Percentiles rank a stretch among this genome's conserved stretches.
These are phyloP conservation scores for Thermothelomyces thermophilus DNA, from an alignment of 2,329 filamentous ascomycete species.

Conservation along the genomic window DNA sequence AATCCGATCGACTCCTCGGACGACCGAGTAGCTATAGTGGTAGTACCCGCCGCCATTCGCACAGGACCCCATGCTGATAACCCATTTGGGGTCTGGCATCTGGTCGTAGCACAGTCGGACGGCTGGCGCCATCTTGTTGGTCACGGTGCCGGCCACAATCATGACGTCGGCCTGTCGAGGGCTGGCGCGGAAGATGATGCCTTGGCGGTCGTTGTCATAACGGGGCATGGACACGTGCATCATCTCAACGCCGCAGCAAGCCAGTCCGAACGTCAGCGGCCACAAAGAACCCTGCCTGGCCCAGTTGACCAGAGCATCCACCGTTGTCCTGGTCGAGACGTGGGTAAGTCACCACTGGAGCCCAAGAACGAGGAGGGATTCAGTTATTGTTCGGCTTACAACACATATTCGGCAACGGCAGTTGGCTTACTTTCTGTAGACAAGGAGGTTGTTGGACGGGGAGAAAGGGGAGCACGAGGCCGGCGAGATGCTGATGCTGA, in stretches of 20 bases:
- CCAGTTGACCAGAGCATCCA: slow-evolving; percentile 79
- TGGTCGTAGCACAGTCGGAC: slow-evolving; percentile 89
- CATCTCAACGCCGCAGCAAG: slow-evolving; percentile 88
- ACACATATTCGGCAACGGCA: slow-evolving; percentile 4
- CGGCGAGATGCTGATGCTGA: neutral
- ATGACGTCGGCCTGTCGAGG: slow-evolving; percentile 86
- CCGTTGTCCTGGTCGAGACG: slow-evolving; percentile 44
- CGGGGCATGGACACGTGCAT: slow-evolving; percentile 84
- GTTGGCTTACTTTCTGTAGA: slow-evolving; percentile 2
- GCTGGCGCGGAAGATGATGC: slow-evolving; percentile 85
- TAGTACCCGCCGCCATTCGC: slow-evolving; percentile 63
- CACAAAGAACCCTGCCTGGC: slow-evolving; percentile 76
- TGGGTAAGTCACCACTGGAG: neutral
- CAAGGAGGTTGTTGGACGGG: neutral
- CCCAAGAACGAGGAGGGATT: neutral
- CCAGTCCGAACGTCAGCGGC: slow-evolving; percentile 84
- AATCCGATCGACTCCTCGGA: slow-evolving; percentile 58
- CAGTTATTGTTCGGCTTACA: slow-evolving; percentile 1
- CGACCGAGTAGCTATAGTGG: slow-evolving; percentile 64
- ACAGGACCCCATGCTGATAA: slow-evolving; percentile 32
- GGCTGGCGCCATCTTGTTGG: slow-evolving; percentile 94
- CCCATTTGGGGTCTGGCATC: slow-evolving; percentile 89
- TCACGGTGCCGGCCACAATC: slow-evolving; percentile 88
- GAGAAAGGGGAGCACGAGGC: neutral
- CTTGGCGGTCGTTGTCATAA: slow-evolving; percentile 82